Percentiles rank a stretch among this genome's conserved stretches.
Conservation (phyloP, 495 filamentous ascomycete genomes). For the Xylaria scruposa region DNA sequence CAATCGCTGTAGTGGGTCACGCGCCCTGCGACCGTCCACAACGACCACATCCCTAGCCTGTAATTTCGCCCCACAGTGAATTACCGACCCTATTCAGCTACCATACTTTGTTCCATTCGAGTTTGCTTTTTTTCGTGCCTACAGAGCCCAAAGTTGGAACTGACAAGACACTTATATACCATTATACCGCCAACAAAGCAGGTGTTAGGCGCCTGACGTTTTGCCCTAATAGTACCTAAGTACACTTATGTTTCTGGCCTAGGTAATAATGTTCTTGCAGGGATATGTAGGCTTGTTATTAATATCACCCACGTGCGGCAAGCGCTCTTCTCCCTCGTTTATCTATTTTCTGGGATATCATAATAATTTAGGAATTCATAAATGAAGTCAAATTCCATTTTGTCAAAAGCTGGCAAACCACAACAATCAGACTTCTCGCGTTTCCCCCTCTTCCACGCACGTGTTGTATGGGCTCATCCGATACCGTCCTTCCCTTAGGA, state of each 20-base stretch:
- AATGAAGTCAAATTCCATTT: neutral
- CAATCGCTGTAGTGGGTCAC: conserved; percentile 33
- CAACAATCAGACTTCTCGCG: neutral
- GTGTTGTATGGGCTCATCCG: neutral
- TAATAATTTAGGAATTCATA: neutral
- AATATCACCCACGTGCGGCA: neutral
- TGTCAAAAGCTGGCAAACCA: neutral
- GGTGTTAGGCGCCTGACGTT: no score
- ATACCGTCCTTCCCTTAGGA: neutral
- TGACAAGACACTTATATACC: no score
- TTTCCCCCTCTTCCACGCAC: no score
- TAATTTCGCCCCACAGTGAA: neutral
- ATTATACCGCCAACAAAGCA: no score
- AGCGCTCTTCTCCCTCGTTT: neutral
- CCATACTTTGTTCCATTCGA: neutral
- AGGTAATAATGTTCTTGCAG: no score
- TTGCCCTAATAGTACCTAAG: no score
- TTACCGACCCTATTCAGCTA: neutral
- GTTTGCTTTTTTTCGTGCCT: neutral
- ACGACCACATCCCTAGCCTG: neutral
- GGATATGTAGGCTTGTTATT: no score
- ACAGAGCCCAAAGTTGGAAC: no score
- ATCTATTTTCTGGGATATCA: no score
- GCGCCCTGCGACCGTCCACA: conserved; percentile 33
- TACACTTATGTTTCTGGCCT: no score